Evolutionary conservation across 1,284 basidiomycete genomes (phyloP), one percentile per base, ranked within the genome.

Genomic region (Fomitopsis pinicola): DNA sequence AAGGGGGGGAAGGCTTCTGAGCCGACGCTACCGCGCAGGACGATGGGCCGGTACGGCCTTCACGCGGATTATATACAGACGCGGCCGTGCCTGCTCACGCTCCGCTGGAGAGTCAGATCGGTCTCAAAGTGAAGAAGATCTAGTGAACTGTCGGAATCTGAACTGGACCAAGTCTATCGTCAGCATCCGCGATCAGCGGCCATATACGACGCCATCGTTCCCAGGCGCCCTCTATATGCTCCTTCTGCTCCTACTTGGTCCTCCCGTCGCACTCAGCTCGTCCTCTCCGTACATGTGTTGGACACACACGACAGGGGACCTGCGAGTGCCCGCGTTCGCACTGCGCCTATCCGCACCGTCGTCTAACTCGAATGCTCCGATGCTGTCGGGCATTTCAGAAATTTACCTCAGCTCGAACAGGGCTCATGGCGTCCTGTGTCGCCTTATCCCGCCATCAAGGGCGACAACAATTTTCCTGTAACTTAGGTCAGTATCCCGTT

Each of bases 161-260:
- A 45, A 58, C 30, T 22, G 22, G 8, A 28, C 46, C 36, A 22
- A 50, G 44, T 14, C 40, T 55, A 56, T 55, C 59, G 59, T 60
- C 59, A 60, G 59, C 59, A 60, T 60, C 59, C 59, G 59, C 48
- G 59, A 60, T 60, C n/a, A 48, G 15, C 53, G 59, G 53, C 22
- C 6, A 15, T 22, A 46, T 55, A 7, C 40, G 3, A n/a, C n/a
- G 26, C 3, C 10, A 53, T n/a, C 28, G 1, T 22, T 22, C 33
- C 52, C 35, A 54, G 28, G 48, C 52, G 52, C 52, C 52, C n/a
- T 10, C 7, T 53, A 38, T 10, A 22, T 54, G 19, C 52, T 40
- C 36, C 36, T 40, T 15, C 50, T 53, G 15, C 50, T 53, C 28
- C 35, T 54, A 36, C 35, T 17, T 19, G 35, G 52, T 33, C 35